Conservation (phyloP, 345 rosid species). For the Sisymbrium altissimum region DNA sequence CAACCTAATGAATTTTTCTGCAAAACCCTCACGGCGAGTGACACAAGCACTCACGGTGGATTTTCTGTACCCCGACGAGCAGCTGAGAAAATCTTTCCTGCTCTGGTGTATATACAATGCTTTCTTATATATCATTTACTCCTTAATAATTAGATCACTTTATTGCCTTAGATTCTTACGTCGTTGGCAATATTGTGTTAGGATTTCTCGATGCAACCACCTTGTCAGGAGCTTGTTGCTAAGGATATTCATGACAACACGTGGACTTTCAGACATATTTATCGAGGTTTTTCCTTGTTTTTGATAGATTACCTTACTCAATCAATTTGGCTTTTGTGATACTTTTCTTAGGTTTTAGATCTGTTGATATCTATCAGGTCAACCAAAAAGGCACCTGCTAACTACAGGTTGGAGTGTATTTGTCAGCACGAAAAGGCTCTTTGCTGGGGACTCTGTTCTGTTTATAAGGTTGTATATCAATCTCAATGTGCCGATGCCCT, state of each 20-base stretch:
- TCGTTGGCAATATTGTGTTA: slow-evolving; percentile 29
- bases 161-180: slow-evolving; percentile 17
- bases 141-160: not conserved
- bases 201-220: slow-evolving; percentile 97
- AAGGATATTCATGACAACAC: slow-evolving; percentile 82
- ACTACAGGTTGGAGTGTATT: slow-evolving; percentile 98
- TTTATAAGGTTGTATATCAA: slow-evolving; percentile 72
- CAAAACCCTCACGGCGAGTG: slow-evolving; percentile 95
- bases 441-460: slow-evolving; percentile 92
- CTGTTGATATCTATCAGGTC: slow-evolving; percentile 49
- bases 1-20: slow-evolving; percentile 88
- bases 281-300: slow-evolving; percentile 56
- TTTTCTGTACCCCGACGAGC: slow-evolving; percentile 97
- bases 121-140: slow-evolving; percentile 5
- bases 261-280: slow-evolving; percentile 95
- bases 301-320: not conserved
- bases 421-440: slow-evolving; percentile 88
- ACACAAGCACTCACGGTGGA: slow-evolving; percentile 98
- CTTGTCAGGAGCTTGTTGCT: slow-evolving; percentile 87
- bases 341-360: slow-evolving; percentile 8
- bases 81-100: slow-evolving; percentile 91
- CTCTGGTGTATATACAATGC: slow-evolving; percentile 54
- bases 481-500: not conserved
- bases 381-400: slow-evolving; percentile 85
- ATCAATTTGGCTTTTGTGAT: not conserved